A percentile compares a stretch with the other conserved stretches of the same genome.
phyloP scores from a whole-genome alignment of 768 basidiomycete genomes.

The Boletus pseudopeckii region DNA sequence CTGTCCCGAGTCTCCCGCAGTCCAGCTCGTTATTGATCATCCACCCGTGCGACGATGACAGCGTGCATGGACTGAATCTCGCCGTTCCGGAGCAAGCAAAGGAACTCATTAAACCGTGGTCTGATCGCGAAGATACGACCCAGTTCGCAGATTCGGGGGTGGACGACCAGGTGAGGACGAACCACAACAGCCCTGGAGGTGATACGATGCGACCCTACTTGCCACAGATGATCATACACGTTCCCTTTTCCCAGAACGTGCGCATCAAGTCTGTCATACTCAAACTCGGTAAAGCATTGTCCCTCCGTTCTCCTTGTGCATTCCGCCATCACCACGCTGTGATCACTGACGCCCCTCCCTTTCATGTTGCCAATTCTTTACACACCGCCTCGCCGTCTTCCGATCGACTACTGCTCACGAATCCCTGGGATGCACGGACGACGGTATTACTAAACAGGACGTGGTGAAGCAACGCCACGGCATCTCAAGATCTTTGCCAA shows the following conservation, averaged over 20 bases:
- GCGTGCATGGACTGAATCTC: conserved; percentile 79
- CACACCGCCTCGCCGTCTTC: conserved; percentile 2
- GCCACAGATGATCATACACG: conserved; percentile 69
- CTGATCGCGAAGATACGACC: conserved; percentile 63
- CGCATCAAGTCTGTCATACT: conserved; percentile 69
- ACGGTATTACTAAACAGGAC: conserved; percentile 41
- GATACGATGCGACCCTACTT: conserved; percentile 15
- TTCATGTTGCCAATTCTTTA: conserved; percentile 5
- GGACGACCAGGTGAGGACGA: conserved; percentile 69
- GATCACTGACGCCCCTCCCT: conserved; percentile 8
- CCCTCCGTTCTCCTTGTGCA: conserved; percentile 3
- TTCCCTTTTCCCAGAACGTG: conserved; percentile 79
- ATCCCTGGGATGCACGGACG: conserved; percentile 4
- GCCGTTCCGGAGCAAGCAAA: conserved; percentile 79
- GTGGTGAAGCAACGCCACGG: conserved; percentile 74
- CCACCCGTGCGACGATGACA: conserved; percentile 25
- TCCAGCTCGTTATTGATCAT: not conserved
- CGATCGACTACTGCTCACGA: conserved; percentile 1
- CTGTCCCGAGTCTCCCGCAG: not conserved
- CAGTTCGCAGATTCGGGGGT: conserved; percentile 74
- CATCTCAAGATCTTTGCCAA: conserved; percentile 76
- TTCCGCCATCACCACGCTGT: conserved; percentile 7
- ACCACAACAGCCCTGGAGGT: not conserved
- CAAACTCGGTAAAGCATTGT: conserved; percentile 58
- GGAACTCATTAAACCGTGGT: conserved; percentile 78